Evolutionary conservation across 805 yeast species (phyloP), one percentile per base, ranked within the genome.

Genomic region (Isabelozyma pseudorhagii): DNA sequence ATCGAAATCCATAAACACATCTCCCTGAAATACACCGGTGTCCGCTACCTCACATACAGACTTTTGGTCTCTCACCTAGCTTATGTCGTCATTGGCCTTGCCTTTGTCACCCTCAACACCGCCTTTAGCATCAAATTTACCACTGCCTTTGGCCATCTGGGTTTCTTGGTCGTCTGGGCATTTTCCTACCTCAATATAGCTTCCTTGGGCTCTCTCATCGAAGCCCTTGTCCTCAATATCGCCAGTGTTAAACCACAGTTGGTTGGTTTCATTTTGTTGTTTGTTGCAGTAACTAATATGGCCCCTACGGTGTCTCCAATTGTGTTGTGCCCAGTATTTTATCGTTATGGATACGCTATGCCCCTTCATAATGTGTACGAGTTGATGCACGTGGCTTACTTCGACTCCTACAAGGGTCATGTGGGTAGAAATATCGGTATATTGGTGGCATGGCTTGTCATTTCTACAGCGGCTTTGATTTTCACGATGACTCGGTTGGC

Each of bases 131-230:
- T 68, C 43, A 44, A 43, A 11, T 60, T 45, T 41, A 40, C 42
- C 34, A 46, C 31, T 0, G 51, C 73, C 0, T 68, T 68, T 45
- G 73, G 73, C 3, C 28, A 53, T 25, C 58, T 62, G 54, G 73
- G 73, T 3, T 68, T 67, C 49, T 54, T 68, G 48, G 72, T 68
- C 11, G 54, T 67, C 38, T 68, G 72, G 72, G 50, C 55, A 38
- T 59, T 67, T 54, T 62, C 60, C 4, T 67, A 50, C 52, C 57
- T 68, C 48, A 53, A 61, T 8, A 65, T 67, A 65, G 58, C 65
- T 1, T 59, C 72, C 0, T 60, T 68, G 45, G 73, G 73, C 2
- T 56, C 65, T 15, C 44, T 65, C 8, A 64, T 68, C 42, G 72
- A 68, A 54, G 50, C 56, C 7, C 48, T 63, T 46, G 67, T 58